Conservation (phyloP, 768 basidiomycete genomes). For the Daedaleopsis sinensis region DNA sequence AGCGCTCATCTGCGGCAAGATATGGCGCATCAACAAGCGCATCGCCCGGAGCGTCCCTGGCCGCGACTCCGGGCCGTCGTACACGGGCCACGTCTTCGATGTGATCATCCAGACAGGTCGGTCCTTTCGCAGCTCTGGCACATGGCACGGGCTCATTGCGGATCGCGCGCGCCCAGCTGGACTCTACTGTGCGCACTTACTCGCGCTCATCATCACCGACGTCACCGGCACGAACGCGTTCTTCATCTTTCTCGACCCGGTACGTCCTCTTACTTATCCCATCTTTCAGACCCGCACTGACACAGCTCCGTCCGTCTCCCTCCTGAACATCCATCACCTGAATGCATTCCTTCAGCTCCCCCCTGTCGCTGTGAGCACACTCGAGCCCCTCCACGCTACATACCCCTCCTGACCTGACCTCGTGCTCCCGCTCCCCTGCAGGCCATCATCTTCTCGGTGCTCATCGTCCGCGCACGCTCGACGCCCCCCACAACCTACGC, state of each 20-base stretch:
- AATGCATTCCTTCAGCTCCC: neutral
- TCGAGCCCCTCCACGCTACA: neutral
- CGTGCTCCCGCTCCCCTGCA: neutral
- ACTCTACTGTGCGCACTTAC: conserved; percentile 7
- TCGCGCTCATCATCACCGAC: conserved; percentile 6
- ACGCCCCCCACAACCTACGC: neutral
- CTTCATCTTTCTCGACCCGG: conserved; percentile 13
- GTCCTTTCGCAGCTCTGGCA: neutral
- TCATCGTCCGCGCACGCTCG: conserved; percentile 9
- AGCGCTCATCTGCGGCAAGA: conserved; percentile 9
- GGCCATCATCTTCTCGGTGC: conserved; percentile 13
- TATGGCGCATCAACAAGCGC: conserved; percentile 7
- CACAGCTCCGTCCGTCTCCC: neutral
- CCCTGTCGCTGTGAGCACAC: neutral
- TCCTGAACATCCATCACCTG: no score
- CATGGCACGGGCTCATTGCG: neutral
- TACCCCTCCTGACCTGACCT: neutral
- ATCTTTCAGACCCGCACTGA: neutral
- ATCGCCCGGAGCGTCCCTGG: neutral
- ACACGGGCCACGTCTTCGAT: conserved; percentile 5
- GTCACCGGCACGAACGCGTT: conserved; percentile 7
- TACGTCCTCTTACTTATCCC: neutral
- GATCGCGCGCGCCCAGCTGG: neutral
- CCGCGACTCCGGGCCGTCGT: conserved; percentile 1
- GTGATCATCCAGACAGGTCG: conserved; percentile 7